These are phyloP conservation scores for Coriaria nepalensis DNA, from an alignment of 306 rosid species.

Conservation along the genomic window DNA sequence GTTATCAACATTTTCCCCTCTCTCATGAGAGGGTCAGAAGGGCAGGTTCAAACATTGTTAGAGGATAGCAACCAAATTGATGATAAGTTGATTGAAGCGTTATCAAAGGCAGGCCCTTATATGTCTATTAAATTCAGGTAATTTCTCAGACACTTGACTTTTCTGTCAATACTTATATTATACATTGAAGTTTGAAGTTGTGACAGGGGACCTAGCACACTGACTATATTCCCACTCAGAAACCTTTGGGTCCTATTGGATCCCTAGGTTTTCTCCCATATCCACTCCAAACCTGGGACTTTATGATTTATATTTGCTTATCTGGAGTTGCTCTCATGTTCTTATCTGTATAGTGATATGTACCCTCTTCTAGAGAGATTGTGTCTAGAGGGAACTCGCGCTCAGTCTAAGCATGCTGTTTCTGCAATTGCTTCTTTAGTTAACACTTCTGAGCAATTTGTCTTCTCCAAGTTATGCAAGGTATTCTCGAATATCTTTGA, in stretches of 20 bases:
- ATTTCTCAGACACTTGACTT: conserved; percentile 13
- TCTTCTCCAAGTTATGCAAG: conserved; percentile 44
- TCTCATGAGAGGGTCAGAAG: conserved; percentile 60
- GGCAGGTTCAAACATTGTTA: conserved; percentile 47
- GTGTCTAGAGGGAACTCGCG: conserved; percentile 66
- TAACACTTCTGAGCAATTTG: conserved; percentile 27
- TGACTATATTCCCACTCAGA: too few species aligned
- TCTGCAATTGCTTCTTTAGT: conserved; percentile 55
- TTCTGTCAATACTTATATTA: background rate
- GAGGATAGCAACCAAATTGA: conserved; percentile 30
- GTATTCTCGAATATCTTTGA: conserved; percentile 25
- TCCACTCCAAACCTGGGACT: too few species aligned
- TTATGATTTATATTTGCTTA: too few species aligned
- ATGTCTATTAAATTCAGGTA: conserved; percentile 57
- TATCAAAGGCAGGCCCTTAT: conserved; percentile 51
- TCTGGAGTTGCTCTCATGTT: conserved; percentile 12
- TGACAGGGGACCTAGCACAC: too few species aligned
- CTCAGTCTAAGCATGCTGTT: conserved; percentile 62
- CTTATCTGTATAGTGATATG: conserved; percentile 41
- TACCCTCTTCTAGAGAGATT: conserved; percentile 47
- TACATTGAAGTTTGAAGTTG: too few species aligned
- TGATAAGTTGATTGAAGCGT: conserved; percentile 59
- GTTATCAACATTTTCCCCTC: conserved; percentile 55
- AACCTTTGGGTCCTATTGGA: too few species aligned
- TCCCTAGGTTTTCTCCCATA: conserved; percentile 1